A percentile compares a stretch with the other conserved stretches of the same genome.
Conservation (phyloP, 495 filamentous ascomycete species). For the Penicillium arizonense region DNA sequence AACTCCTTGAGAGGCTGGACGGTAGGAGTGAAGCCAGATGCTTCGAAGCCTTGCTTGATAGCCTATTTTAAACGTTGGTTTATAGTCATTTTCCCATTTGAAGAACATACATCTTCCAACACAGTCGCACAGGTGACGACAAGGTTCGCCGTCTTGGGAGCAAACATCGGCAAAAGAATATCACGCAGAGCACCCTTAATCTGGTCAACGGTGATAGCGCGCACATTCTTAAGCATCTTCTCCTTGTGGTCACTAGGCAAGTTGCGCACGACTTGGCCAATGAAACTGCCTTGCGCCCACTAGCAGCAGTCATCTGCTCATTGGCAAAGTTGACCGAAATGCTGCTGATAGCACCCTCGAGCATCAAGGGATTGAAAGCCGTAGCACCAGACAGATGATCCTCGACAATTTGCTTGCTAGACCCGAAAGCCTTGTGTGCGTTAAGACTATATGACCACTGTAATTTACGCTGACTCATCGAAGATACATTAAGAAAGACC, state of each 20-base stretch:
- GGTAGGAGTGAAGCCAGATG: conserved; percentile 73
- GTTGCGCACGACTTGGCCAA: conserved; percentile 73
- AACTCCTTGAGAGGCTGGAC: conserved; percentile 76
- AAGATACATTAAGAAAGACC: no score
- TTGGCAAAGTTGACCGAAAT: conserved; percentile 84
- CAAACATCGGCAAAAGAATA: conserved; percentile 75
- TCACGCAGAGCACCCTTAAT: conserved; percentile 73
- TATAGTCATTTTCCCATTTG: no score
- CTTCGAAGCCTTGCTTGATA: conserved; percentile 67
- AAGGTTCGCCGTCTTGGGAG: conserved; percentile 71
- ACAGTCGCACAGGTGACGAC: conserved; percentile 85
- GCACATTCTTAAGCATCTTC: conserved; percentile 71
- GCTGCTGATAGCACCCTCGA: conserved; percentile 87
- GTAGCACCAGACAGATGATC: conserved; percentile 57
- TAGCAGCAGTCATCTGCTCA: conserved; percentile 77
- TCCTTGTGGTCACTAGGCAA: conserved; percentile 77
- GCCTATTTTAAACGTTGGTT: conserved; percentile 43
- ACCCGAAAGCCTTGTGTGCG: conserved; percentile 79
- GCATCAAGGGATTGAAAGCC: conserved; percentile 71
- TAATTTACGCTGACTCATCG: no score
- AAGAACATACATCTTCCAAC: conserved; percentile 52
- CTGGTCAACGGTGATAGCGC: conserved; percentile 72
- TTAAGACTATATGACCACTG: no score
- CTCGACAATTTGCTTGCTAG: conserved; percentile 70
- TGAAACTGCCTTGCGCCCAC: conserved; percentile 76